phyloP scores from a whole-genome alignment of 2,329 filamentous ascomycete species.

The Fusarium sp. region DNA sequence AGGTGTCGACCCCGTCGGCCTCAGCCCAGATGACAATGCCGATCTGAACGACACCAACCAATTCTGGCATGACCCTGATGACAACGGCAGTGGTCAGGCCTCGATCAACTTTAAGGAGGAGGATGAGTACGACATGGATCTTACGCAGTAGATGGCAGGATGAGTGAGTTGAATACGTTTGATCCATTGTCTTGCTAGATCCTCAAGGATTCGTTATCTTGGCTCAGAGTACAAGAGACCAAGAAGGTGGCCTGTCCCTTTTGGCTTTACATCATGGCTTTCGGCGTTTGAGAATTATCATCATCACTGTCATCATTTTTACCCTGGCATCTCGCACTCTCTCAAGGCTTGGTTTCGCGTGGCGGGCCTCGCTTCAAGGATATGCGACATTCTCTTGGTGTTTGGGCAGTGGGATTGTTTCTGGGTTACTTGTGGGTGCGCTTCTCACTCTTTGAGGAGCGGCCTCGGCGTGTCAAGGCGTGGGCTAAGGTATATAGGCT shows the following conservation, averaged over 20 bases:
- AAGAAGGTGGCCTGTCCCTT: background rate
- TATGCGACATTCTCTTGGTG: constrained; percentile 28
- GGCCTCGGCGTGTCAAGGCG: constrained; percentile 28
- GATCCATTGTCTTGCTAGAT: constrained; percentile 2
- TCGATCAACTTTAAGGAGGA: constrained; percentile 89
- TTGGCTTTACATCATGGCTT: constrained; percentile 18
- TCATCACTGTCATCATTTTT: constrained; percentile 12
- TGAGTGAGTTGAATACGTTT: background rate
- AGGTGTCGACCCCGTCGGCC: constrained; percentile 50
- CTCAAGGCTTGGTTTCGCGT: constrained; percentile 6
- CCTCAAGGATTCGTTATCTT: background rate
- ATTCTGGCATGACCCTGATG: constrained; percentile 76
- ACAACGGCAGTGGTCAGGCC: constrained; percentile 75
- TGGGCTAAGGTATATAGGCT: constrained; percentile 33
- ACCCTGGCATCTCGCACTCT: constrained; percentile 27
- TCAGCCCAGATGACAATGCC: constrained; percentile 54
- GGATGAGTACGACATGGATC: constrained; percentile 91
- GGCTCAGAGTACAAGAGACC: background rate
- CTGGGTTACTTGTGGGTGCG: constrained; percentile 22
- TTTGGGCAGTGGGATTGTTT: constrained; percentile 23
- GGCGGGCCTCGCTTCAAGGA: constrained; percentile 9
- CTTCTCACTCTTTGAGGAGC: constrained; percentile 18
- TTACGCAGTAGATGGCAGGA: constrained; percentile 51
- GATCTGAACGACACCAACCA: constrained; percentile 64
- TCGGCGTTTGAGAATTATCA: constrained; percentile 34